These are phyloP conservation scores for Arabidopsis thaliana DNA, from an alignment of 345 rosid genomes.

Conservation along the genomic window TAIR10.1 NC_003070.9:884501-885000, in stretches of 20 bases:
- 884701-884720: conserved; percentile 97
- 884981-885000: conserved; percentile 88
- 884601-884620: conserved; percentile 81
- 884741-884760: conserved; percentile 71
- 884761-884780: conserved; percentile 68
- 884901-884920: conserved; percentile 73
- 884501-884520: conserved; percentile 63
- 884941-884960: conserved; percentile 77
- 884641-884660: conserved; percentile 66
- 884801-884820: conserved; percentile 76
- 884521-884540: conserved; percentile 62
- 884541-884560: conserved; percentile 58
- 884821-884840: conserved; percentile 63
- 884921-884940: conserved; percentile 93
- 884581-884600: conserved; percentile 74
- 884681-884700: conserved; percentile 77
- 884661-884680: conserved; percentile 64
- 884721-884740: conserved; percentile 60
- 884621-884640: conserved; percentile 77
- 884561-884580: conserved; percentile 66
- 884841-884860: conserved; percentile 58
- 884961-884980: conserved; percentile 74
- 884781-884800: conserved; percentile 85
- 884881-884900: conserved; percentile 83
- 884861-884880: conserved; percentile 84